These are phyloP conservation scores for Dictyostelium discoideum DNA, from an alignment of 78 protist species.

Conservation along the genomic window DNA sequence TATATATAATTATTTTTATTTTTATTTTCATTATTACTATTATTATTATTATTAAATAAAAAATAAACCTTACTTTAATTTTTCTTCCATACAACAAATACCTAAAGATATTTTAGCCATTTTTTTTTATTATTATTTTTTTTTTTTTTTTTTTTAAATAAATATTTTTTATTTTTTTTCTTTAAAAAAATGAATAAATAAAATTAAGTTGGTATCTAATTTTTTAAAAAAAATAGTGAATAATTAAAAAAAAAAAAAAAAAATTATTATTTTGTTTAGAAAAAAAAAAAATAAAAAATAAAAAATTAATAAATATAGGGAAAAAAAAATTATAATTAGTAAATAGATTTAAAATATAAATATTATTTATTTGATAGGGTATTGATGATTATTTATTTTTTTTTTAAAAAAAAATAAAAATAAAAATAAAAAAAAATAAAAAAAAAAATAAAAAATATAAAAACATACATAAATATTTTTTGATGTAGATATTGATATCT, in stretches of 20 bases:
- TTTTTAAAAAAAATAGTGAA: background rate
- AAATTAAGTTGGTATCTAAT: background rate
- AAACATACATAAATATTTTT: background rate
- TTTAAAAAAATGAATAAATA: background rate
- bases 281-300: background rate
- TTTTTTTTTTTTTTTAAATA: background rate
- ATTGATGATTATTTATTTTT: background rate
- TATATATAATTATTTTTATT: background rate
- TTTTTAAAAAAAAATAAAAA: background rate
- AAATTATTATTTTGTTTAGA: background rate
- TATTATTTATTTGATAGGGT: background rate
- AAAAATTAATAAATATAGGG: background rate
- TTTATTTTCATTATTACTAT: background rate
- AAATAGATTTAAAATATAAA: slow-evolving; percentile 1
- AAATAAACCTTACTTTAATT: slow-evolving; percentile 27
- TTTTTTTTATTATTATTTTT: background rate
- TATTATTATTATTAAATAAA: background rate
- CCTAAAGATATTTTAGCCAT: slow-evolving; percentile 32
- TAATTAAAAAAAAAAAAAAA: background rate
- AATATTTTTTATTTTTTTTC: background rate
- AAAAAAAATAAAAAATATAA: background rate
- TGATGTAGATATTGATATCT: background rate
- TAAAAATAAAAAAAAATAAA: background rate
- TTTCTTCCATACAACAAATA: slow-evolving; percentile 65
- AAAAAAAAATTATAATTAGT: background rate